Evolutionary conservation across 352 stramenopile genomes (phyloP), one percentile per base, ranked within the genome.

Genomic region (Elongisporangium undulatum): DNA sequence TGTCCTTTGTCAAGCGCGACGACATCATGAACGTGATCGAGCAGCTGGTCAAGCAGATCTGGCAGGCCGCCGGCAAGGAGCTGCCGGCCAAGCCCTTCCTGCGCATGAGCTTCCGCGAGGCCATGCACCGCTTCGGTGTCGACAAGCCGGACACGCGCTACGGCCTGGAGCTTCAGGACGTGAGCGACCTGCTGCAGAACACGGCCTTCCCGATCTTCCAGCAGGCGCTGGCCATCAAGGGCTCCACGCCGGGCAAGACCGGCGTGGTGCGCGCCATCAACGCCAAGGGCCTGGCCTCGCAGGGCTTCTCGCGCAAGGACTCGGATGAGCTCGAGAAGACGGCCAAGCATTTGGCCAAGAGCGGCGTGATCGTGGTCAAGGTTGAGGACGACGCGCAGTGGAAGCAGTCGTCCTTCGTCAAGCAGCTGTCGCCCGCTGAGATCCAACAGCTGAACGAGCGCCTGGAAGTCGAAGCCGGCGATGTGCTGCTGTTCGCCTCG

Each of bases 91-190:
- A 59, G 6, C 58, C 68, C 8, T 91, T 96, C 62, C 56, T 74
- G 17, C 70, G 76, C 55, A 91, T 96, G 76, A 62, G 63, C 6
- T 96, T 91, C 49, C 62, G 68, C 1, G 84, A 96, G 21, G 79
- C 80, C 6, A 90, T 96, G 81, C 66, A 87, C 26, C 78, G 77
- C 48, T 96, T 75, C 63, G 87, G 87, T 19, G 86, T 94, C 0
- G 89, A 96, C 70, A 95, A 95, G 57, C 89, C 87, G 0, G 87
- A 96, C 61, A 92, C 80, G 41, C 83, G 88, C 4, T 92, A 88
- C 52, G 82, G 73, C 2, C 63, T 95, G 6, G 82, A 92, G 60
- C 69, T 95, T 2, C 55, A 75, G 50, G 80, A 93, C 60, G 69
- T 90, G 9, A 64, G 65, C 24, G 68, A 85, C 26, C 9, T 74